Base-by-base conservation (phyloP, 2,329 filamentous ascomycete genomes). In the Cyclaneusma minus region DNA sequence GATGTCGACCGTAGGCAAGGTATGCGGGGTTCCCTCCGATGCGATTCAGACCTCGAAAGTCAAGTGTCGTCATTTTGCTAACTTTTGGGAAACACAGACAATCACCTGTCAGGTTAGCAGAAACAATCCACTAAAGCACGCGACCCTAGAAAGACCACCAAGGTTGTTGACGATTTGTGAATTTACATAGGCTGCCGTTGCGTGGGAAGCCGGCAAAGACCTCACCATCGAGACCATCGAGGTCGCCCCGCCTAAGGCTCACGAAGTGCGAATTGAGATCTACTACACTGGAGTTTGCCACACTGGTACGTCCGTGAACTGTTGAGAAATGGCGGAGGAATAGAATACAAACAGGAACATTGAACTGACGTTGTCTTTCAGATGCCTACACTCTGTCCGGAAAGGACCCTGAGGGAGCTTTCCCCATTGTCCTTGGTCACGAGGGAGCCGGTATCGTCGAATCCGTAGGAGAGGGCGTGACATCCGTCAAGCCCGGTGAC, bases 211-310 rank as follows among this genome's bases (percentile, higher is more conserved):
- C 24, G 85, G 80, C 51, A 81, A 93, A 61, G 76, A 82, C 41
- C 69, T 98, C 38, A 72, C 64, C 44, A 68, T 95, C 41, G 89
- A 98, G 60, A 82, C 92, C 42, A 65, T 98, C 45, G 85, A 95
- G 60, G 89, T 98, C 39, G 71, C 66, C 28, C 79, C 87, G 36
- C 89, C 89, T 33, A 74, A 67, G 56, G 85, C 87, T 35, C 71
- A 92, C 58, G 89, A 98, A 62, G 89, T 98, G 49, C 82, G 89
- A 45, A 93, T 98, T 50, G 62, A 95, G 64, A 82, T 95, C 52
- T 77, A 87, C 65, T 91, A 94, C 64, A 98, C 89, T 28, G 89
- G 89, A 57, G 89, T 98, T 51, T 98, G 89, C 65, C 89, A 98
- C 62, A 98, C 87, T 51, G 82, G 82, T 89, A 59, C 42, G 53